Evolutionary conservation across 305 asterid genomes (phyloP), one percentile per base, ranked within the genome.

Genomic region (Solanum hybrid): DNA sequence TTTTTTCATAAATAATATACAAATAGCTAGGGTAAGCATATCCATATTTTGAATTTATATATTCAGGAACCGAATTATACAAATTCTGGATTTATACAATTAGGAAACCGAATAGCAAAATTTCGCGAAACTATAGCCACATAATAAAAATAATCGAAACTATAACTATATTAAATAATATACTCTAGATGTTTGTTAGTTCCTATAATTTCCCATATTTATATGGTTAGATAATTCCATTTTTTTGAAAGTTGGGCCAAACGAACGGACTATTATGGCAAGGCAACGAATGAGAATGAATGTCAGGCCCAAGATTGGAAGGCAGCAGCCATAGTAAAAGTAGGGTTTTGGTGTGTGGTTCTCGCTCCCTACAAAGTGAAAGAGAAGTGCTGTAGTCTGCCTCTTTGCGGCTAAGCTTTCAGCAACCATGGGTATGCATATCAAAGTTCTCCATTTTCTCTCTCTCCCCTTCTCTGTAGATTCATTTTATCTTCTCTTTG

Each of bases 341-440:
- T 82, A 82, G 37, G 87, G 87, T 39, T 82, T 81, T 26, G 70
- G 70, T 13, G 70, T 13, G 36, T 4, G 31, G 6, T 39, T 79
- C 22, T 0, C 7, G 2, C 10, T 3, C 17, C 34, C 86, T 80
- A 80, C 86, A 80, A 80, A 37, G 65, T 80, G 86, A 80, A 80
- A 80, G 65, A 37, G 7, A 10, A 80, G 65, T 80, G 32, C 4
- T 14, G 14, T 38, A 14, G 68, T 39, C 65, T 24, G 26, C 87
- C 87, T 82, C 70, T 82, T 82, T 26, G 87, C 72, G 36, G 72
- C 72, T 39, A 82, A 82, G 36, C 72, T 82, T 33, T 82, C 72
- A 14, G 87, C 87, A 26, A 82, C 70, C 87, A 82, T 39, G 87
- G 87, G 87, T 82, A 82, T 13, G 87, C 86, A 34, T 36, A 29